Conservation (phyloP, 1,284 basidiomycete species). For the Cutaneotrichosporon cutaneum region DNA sequence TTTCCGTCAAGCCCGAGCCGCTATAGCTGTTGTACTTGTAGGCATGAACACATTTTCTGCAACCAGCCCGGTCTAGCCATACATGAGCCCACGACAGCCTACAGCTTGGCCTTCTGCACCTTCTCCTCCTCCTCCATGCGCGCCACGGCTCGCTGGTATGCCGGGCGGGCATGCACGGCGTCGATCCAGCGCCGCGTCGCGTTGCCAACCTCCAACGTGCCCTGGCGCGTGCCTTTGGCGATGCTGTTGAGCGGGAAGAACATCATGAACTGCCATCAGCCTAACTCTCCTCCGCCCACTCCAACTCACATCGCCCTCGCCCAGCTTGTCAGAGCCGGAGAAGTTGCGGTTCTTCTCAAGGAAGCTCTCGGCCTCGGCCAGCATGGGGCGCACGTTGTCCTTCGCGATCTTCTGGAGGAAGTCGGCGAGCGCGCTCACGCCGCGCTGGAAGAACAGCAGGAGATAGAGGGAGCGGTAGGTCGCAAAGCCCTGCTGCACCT, state of each 20-base stretch:
- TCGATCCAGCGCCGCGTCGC: slow-evolving; percentile 19
- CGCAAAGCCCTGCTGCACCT: slow-evolving; percentile 1
- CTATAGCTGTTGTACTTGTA: background rate
- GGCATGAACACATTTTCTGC: background rate
- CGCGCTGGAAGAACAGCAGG: slow-evolving; percentile 5
- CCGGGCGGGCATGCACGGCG: slow-evolving; percentile 14
- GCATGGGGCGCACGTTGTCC: slow-evolving; percentile 21
- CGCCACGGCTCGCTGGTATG: slow-evolving; percentile 12
- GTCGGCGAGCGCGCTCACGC: background rate
- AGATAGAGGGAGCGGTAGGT: slow-evolving; percentile 9
- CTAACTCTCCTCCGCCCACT: background rate
- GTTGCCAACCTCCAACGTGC: slow-evolving; percentile 9
- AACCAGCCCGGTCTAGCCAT: background rate
- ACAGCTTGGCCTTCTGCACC: slow-evolving; percentile 14
- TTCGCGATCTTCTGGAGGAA: slow-evolving; percentile 4
- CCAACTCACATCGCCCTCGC: slow-evolving; percentile 43
- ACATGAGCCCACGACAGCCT: background rate
- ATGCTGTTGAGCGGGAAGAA: slow-evolving; percentile 15
- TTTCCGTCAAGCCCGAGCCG: slow-evolving; percentile 1
- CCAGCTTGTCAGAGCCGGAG: slow-evolving; percentile 36
- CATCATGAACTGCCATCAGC: slow-evolving; percentile 24
- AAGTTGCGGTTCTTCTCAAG: slow-evolving; percentile 34
- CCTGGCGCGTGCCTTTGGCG: background rate
- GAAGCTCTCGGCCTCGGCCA: slow-evolving; percentile 34
- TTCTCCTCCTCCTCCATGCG: slow-evolving; percentile 19